A percentile compares a stretch with the other conserved stretches of the same genome.
These are phyloP conservation scores for Diaporthe velutina DNA, from an alignment of 2,329 filamentous ascomycete species.

Conservation along the genomic window DNA sequence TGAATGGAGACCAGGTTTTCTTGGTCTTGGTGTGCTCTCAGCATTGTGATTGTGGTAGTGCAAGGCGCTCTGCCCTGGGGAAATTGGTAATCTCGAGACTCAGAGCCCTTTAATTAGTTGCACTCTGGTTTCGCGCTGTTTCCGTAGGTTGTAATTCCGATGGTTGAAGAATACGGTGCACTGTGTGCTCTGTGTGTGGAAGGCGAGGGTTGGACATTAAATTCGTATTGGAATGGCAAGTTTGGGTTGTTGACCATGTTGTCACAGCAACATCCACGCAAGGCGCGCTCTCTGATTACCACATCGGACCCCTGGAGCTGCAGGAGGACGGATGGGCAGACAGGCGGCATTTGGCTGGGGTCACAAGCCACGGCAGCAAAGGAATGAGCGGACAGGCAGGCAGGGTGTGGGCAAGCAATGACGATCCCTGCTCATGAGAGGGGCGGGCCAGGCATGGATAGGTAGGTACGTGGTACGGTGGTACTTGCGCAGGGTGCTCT, in stretches of 20 bases:
- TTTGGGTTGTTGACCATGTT: conserved; percentile 37
- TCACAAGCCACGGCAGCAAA: conserved; percentile 16
- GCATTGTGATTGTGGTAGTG: conserved; percentile 63
- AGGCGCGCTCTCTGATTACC: conserved; percentile 6
- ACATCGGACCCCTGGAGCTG: conserved; percentile 9
- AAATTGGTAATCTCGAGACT: conserved; percentile 38
- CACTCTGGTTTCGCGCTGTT: conserved; percentile 34
- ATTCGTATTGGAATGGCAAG: conserved; percentile 10
- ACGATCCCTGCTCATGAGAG: conserved; percentile 30
- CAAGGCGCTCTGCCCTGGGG: conserved; percentile 18
- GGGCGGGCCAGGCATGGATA: conserved; percentile 15
- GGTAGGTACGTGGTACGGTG: conserved; percentile 13
- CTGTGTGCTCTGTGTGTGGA: conserved; percentile 9
- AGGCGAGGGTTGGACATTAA: not conserved
- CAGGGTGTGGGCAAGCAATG: conserved; percentile 21
- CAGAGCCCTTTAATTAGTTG: conserved; percentile 36
- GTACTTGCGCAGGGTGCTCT: conserved; percentile 28
- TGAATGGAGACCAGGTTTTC: conserved; percentile 87
- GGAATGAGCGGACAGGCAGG: conserved; percentile 10
- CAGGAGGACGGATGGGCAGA: not conserved
- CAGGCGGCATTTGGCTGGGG: conserved; percentile 20
- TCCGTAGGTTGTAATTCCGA: conserved; percentile 29
- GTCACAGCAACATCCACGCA: conserved; percentile 36
- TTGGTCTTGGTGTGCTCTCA: conserved; percentile 81
- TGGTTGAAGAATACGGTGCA: conserved; percentile 25